Evolutionary conservation across 2,329 filamentous ascomycete genomes (phyloP).

Genomic region (Fusarium hainanense): DNA sequence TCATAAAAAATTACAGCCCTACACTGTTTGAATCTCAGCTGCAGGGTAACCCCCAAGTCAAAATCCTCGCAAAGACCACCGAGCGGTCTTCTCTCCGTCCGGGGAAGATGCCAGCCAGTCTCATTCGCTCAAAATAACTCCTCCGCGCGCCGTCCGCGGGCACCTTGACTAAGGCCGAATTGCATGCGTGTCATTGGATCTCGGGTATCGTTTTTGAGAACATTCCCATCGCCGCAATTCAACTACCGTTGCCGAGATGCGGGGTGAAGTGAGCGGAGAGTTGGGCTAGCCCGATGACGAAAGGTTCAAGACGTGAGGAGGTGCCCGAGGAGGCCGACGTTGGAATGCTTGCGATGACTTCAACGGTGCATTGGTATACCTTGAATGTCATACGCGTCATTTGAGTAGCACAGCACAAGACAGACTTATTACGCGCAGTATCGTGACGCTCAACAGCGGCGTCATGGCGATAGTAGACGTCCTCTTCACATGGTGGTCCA

Average conservation of each 20-base stretch:
- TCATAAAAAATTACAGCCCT: neutral
- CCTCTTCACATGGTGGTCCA: constrained; percentile 58
- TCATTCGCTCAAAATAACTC: constrained; percentile 14
- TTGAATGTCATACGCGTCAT: neutral
- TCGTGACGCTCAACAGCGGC: neutral
- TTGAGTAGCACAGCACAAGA: too few species aligned
- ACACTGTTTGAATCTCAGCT: neutral
- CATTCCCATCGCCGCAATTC: neutral
- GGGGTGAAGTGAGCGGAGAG: constrained; percentile 12
- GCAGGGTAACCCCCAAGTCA: neutral
- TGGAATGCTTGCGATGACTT: neutral
- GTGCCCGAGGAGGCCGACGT: neutral
- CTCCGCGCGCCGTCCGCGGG: neutral
- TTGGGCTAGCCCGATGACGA: neutral
- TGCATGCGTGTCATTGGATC: constrained; percentile 1
- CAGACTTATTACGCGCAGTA: neutral
- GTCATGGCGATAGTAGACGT: constrained; percentile 48
- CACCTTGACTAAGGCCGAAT: neutral
- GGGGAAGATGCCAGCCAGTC: neutral
- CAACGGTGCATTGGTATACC: neutral
- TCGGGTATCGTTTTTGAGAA: neutral
- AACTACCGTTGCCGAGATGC: constrained; percentile 24
- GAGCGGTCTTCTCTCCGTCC: neutral
- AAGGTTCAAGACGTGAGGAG: neutral
- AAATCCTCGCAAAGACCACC: neutral